Conservation (phyloP, 2,329 filamentous ascomycete genomes). For the Epichloe festucae region DNA sequence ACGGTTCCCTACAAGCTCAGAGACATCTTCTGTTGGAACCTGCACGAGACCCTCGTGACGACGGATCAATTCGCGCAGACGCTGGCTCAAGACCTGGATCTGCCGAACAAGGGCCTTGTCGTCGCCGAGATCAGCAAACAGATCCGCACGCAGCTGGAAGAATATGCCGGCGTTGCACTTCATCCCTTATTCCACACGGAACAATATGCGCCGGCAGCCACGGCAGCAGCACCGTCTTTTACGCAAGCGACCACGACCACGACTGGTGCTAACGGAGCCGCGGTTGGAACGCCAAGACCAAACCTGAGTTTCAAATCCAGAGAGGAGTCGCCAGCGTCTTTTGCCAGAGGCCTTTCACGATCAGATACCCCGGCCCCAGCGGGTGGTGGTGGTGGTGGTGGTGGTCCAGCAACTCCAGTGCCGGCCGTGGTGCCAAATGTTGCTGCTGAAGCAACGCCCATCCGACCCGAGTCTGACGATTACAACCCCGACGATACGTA, state of each 20-base stretch:
- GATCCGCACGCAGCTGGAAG: constrained; percentile 87
- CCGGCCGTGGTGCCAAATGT: constrained; percentile 36
- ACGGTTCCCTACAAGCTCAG: constrained; percentile 80
- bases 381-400: constrained; percentile 18
- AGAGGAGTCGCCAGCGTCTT: constrained; percentile 26
- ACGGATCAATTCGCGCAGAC: constrained; percentile 90
- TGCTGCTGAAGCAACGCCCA: constrained; percentile 55
- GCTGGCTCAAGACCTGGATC: constrained; percentile 83
- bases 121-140: constrained; percentile 80
- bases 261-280: constrained; percentile 8
- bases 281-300: constrained; percentile 18
- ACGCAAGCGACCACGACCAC: constrained; percentile 6
- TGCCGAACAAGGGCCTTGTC: constrained; percentile 59
- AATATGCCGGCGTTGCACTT: constrained; percentile 87
- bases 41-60: constrained; percentile 86
- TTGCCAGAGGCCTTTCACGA: constrained; percentile 27
- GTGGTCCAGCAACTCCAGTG: constrained; percentile 32
- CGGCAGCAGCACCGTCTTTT: constrained; percentile 13
- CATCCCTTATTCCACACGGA: constrained; percentile 78
- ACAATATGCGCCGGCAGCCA: constrained; percentile 15
- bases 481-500: constrained; percentile 90
- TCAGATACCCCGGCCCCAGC: constrained; percentile 45
- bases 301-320: constrained; percentile 20
- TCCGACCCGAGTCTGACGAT: constrained; percentile 51
- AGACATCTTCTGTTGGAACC: constrained; percentile 95